Base-by-base conservation (phyloP, 2,329 filamentous ascomycete species). In the Penicillium occitanis region DNA sequence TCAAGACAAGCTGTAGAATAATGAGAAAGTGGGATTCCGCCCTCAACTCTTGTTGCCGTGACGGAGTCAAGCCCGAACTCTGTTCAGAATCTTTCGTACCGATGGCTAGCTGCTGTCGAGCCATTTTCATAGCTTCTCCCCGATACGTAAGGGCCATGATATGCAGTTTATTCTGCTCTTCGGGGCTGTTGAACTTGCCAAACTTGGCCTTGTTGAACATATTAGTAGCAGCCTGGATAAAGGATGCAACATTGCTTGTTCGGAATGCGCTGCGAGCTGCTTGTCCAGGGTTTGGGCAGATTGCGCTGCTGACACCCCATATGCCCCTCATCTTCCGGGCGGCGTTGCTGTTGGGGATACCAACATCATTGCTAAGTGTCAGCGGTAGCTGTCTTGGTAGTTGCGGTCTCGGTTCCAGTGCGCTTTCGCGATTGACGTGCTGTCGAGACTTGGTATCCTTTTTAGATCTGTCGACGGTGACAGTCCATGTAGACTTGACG, bases 71-170 rank as follows among this genome's bases (percentile, higher is more conserved):
- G 25, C 6, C 10, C 3, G 22, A 14, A 5, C 14, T n/a, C 14
- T 48, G 25, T 5, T 28, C 28, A 14, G 37, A 25, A 40, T 14
- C 17, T 2, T 48, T 58, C 22, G 51, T 40, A 46, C 51, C 25
- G 46, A 33, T 28, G 17, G 25, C 46, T 35, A 64, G 19, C 40
- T 64, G 62, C 25, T 58, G 30, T 28, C 62, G 50, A 28, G 62
- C 62, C 19, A 64, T 37, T 50, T 64, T 64, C 62, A 64, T 64
- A 4, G 62, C 62, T 50, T 64, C 62, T 46, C 62, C 62, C 5
- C 62, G 62, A 46, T 64, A 64, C 2, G 62, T 64, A 25, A 64
- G 62, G 2, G 62, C 62, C 40, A 58, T 44, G 28, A 64, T 64
- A 19, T 64, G 62, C 11, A 58, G 28, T 8, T 40, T 64, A 37